Base-by-base conservation (phyloP, 2,329 filamentous ascomycete genomes). In the Penicillium sp. region DNA sequence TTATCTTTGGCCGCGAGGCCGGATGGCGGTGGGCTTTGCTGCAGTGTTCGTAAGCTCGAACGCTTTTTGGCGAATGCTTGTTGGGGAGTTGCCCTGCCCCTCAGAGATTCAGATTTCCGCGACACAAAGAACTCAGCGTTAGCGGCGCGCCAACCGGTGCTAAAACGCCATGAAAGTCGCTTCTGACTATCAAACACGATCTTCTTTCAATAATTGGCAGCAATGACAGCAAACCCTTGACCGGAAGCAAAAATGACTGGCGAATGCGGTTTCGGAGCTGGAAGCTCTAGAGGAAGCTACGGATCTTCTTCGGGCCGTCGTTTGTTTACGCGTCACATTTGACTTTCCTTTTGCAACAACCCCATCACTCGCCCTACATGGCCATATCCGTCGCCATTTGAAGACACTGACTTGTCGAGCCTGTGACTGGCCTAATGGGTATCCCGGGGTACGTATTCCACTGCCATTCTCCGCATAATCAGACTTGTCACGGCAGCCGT, bases 361-460 rank as follows among this genome's bases (percentile, higher is more conserved):
- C 28, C 31, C 61, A 34, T 52, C 37, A 45, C 17, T 22, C 17
- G 34, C 55, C 38, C 55, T 58, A 47, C 48, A 67, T 67, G 62
- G 62, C 39, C 31, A 2, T 31, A 38, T 31, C 31, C 25, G 17
- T 14, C 31, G 15, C 5, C n/a, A 62, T 59, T 25, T 53, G 37
- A 39, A 51, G 45, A 11, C 25, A 51, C 42, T 22, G 20, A 54
- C 50, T 54, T 17, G 43, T n/a, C 48, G 4, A n/a, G 34, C 39
- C 42, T 43, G 14, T 47, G 25, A 52, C 35, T 20, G 49, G 57
- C 65, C 58, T 51, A 48, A 80, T 80, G 78, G 78, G 78, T 52
- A 80, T 80, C 54, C 78, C 78, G 43, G 78, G 78, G 78, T 79
- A 73, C 67, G 75, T 42, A 31, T 53, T 41, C 34, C 12, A 31